Evolutionary conservation across 139 green algal genomes (phyloP).

Genomic region (Ettlia oleoabundans): DNA sequence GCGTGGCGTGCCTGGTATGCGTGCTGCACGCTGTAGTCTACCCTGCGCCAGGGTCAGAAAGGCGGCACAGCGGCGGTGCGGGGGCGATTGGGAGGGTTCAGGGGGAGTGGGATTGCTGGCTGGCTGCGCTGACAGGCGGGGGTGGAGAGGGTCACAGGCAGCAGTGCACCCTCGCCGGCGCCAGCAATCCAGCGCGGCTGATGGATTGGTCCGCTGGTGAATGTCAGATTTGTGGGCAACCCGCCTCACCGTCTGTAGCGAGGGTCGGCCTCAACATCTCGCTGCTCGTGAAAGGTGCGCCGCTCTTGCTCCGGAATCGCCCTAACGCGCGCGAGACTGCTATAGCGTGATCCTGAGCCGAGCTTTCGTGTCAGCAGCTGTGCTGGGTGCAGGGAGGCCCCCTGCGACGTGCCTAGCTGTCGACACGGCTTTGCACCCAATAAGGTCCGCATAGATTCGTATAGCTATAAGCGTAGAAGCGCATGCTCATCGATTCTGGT

Average conservation of each 20-base stretch:
- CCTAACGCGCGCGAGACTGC: neutral
- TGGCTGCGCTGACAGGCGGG: too few species aligned
- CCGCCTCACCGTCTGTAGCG: neutral
- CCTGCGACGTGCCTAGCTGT: too few species aligned
- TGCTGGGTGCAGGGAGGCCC: too few species aligned
- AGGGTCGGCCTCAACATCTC: neutral
- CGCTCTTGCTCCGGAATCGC: neutral
- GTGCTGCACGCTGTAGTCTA: slow-evolving; percentile 56
- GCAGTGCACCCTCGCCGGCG: too few species aligned
- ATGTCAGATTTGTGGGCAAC: neutral
- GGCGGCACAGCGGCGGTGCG: neutral
- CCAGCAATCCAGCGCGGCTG: too few species aligned
- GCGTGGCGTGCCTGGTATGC: slow-evolving; percentile 52
- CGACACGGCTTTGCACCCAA: too few species aligned
- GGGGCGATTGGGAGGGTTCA: neutral
- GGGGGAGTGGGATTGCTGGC: neutral
- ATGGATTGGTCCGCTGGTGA: neutral
- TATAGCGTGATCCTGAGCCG: too few species aligned
- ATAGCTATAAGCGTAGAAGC: too few species aligned
- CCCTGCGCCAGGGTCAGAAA: slow-evolving; percentile 19
- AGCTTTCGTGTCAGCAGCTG: too few species aligned
- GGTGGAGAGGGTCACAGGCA: too few species aligned
- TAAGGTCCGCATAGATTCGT: too few species aligned
- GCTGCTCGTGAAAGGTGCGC: neutral
- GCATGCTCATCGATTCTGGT: too few species aligned